These are phyloP conservation scores for Geum urbanum DNA, from an alignment of 306 rosid genomes.

Conservation along the genomic window DNA sequence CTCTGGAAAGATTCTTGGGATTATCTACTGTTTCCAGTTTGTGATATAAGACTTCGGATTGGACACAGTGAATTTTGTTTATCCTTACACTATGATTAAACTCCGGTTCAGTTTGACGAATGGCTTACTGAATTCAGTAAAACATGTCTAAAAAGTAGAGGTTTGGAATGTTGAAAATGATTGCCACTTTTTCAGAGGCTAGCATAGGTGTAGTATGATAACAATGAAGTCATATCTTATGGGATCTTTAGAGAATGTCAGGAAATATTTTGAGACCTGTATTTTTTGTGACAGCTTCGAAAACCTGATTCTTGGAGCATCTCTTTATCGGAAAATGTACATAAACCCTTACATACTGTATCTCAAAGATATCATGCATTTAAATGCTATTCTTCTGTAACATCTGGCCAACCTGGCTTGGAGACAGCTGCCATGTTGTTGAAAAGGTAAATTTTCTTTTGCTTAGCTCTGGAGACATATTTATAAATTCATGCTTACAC, in stretches of 20 bases:
- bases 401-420: conserved; percentile 39
- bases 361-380: conserved; percentile 49
- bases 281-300: conserved; percentile 43
- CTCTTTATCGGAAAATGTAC: conserved; percentile 30
- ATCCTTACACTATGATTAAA: not conserved
- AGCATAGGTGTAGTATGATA: not conserved
- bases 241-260: conserved; percentile 11
- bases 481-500: not conserved
- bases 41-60: not conserved
- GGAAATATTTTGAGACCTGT: conserved; percentile 10
- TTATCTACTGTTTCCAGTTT: not conserved
- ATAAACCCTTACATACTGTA: conserved; percentile 38
- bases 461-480: not conserved
- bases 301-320: conserved; percentile 40
- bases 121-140: not conserved
- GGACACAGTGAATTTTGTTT: not conserved
- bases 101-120: not conserved
- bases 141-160: not conserved
- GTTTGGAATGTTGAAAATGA: not conserved
- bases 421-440: conserved; percentile 49
- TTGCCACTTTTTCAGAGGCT: not conserved
- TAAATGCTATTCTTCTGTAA: conserved; percentile 57
- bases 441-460: conserved; percentile 46
- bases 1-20: too few species aligned
- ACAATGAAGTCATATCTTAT: not conserved